Conservation (phyloP, 164 flowering plant genomes). For the Berberis vulgaris region DNA sequence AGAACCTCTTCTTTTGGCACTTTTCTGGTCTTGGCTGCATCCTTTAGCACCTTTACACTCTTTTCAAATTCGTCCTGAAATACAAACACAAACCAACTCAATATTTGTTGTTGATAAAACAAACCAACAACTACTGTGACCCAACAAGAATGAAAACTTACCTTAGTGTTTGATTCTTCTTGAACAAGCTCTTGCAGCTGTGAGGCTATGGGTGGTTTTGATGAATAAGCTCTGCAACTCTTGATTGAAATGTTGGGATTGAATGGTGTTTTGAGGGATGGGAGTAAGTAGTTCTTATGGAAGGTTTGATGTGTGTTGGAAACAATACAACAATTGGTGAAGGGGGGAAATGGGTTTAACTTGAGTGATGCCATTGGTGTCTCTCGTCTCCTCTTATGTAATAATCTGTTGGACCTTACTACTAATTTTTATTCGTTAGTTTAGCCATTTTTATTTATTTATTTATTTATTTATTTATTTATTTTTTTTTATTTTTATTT, state of each 20-base stretch:
- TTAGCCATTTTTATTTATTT: no score
- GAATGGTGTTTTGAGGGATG: background rate
- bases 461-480: no score
- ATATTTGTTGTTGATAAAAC: no score
- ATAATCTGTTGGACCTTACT: no score
- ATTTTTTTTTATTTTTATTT: no score
- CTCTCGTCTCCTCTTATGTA: no score
- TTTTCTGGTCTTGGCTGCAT: conserved; percentile 75
- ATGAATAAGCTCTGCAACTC: background rate
- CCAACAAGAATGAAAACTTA: background rate
- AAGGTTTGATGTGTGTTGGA: background rate
- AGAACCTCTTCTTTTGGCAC: conserved; percentile 54
- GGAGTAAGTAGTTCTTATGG: background rate
- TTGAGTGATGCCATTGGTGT: background rate
- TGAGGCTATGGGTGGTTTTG: background rate
- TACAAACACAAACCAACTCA: background rate
- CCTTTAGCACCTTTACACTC: conserved; percentile 68
- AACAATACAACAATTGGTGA: background rate
- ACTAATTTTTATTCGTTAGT: no score
- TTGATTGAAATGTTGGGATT: background rate
- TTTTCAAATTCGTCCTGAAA: conserved; percentile 51
- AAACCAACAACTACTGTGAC: background rate
- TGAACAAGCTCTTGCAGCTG: background rate
- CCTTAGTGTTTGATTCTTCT: background rate
- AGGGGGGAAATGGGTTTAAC: background rate